Base-by-base conservation (phyloP, 2,329 filamentous ascomycete genomes). In the Aspergillus tamarii region DNA sequence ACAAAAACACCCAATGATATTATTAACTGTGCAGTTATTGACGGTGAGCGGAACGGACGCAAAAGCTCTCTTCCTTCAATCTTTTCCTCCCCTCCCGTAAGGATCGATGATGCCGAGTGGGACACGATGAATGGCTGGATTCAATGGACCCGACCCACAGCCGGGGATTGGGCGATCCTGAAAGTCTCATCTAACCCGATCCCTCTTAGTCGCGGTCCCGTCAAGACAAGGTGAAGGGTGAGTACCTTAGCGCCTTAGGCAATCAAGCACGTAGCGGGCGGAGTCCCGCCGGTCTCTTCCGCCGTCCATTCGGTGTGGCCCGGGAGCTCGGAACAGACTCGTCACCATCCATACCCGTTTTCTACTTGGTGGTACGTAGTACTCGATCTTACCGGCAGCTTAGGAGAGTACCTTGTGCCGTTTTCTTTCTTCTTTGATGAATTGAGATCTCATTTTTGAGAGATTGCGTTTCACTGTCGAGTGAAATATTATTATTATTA, bases 281-380 rank as follows among this genome's bases (percentile, higher is more conserved):
- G 66, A 67, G 67, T 71, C 69, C 70, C 70, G 70, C 70, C 69
- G 69, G 68, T 60, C 65, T 65, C 36, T 70, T 72, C 70, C 68
- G 70, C 70, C 64, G 68, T 39, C 61, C 53, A 62, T 41, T 66
- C 59, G 64, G 61, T 68, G 56, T 61, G 61, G 60, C 23, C 60
- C 63, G 63, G 65, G 59, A 67, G 39, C 32, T 59, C 57, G 45
- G 61, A 57, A 63, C 34, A 39, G 50, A 63, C 66, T 21, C 12
- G 64, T 64, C 36, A 63, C 65, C 55, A 66, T 54, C 12, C 12
- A 28, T 61, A 62, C 52, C 52, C 30, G 52, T 55, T 36, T 57
- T 53, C 19, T 14, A 26, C 30, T 19, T 48, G 21, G 34, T 48
- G 21, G 34, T 21, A 26, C 9, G 26, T 26, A 26, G 34, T 21